Conservation (phyloP, 129 eudicot species). For the Artemisia tridentata region DNA sequence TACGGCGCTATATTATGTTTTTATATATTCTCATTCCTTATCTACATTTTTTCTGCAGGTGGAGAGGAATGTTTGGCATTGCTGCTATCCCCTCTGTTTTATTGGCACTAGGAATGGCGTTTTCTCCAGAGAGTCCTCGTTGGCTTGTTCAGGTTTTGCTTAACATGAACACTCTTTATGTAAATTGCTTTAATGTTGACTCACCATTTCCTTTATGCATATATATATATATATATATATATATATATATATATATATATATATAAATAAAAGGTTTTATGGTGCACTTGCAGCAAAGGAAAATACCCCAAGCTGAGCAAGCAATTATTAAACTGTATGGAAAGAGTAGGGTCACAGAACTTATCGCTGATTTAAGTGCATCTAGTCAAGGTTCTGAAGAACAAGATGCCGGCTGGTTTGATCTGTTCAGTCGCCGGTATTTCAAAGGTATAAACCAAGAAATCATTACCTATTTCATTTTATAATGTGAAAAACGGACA, state of each 20-base stretch:
- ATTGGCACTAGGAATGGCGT: slow-evolving; percentile 85
- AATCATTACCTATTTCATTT: background rate
- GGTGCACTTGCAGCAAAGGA: slow-evolving; percentile 66
- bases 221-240: too few species aligned
- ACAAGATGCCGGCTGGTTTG: slow-evolving; percentile 94
- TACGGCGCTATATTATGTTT: background rate
- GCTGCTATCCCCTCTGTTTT: slow-evolving; percentile 76
- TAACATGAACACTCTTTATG: background rate
- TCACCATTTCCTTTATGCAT: slow-evolving; percentile 2
- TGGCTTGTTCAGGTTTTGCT: slow-evolving; percentile 88
- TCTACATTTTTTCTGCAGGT: slow-evolving; percentile 46
- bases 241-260: too few species aligned
- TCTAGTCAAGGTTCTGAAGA: slow-evolving; percentile 61
- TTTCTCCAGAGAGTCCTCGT: slow-evolving; percentile 94
- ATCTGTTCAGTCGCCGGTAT: slow-evolving; percentile 85
- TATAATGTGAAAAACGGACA: background rate
- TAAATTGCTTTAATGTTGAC: background rate
- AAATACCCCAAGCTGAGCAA: slow-evolving; percentile 63
- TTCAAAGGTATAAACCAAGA: slow-evolving; percentile 55
- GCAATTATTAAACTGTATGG: slow-evolving; percentile 66
- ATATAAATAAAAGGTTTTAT: background rate
- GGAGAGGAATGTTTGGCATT: slow-evolving; percentile 96
- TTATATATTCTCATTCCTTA: slow-evolving; percentile 1
- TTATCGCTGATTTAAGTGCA: slow-evolving; percentile 64
- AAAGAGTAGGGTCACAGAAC: slow-evolving; percentile 74